Evolutionary conservation across 139 green algal species (phyloP), one percentile per base, ranked within the genome.

Genomic region (Asterochloris erici): DNA sequence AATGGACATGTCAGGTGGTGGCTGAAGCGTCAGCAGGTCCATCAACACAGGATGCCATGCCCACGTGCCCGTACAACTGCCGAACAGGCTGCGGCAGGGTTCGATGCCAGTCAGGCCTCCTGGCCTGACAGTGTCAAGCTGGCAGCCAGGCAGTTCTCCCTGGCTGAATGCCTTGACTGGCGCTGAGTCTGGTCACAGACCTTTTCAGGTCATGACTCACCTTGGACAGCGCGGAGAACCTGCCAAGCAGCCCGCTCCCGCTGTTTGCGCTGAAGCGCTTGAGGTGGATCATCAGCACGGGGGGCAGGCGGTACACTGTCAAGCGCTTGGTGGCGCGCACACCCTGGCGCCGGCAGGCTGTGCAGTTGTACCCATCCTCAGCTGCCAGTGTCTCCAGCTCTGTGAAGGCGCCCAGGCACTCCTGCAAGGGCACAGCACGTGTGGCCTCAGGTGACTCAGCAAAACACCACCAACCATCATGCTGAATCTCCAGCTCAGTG

Each of bases 241-340:
- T 66, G 24, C 62, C 66, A 73, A 78, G 78, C 38, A 74, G 47
- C 63, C 73, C 78, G 21, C 63, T 71, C 17, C 83, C 69, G 73
- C 87, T 84, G 77, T 27, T 74, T 23, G 77, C 27, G 63, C 79
- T 76, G 77, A 94, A 94, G 79, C 91, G 88, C 81, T 95, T 95
- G 23, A 95, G 88, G 61, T 90, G 89, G 17, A 95, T 68, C 38
- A 95, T 82, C 60, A 94, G 88, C 54, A 91, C 84, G 1, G 73
- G 76, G 0, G 91, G 91, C 16, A 74, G 86, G 16, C 76, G 77
- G 29, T 87, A 93, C 17, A 94, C 77, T 63, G 90, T 89, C 84
- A 95, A 85, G 69, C 82, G 81, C 86, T 94, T 95, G 73, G 79
- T 87, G n/a, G 91, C 88, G n/a, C 86, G 84, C 21, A 82, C 81